Conservation (phyloP, 495 filamentous ascomycete species). For the Glonium stellatum region DNA sequence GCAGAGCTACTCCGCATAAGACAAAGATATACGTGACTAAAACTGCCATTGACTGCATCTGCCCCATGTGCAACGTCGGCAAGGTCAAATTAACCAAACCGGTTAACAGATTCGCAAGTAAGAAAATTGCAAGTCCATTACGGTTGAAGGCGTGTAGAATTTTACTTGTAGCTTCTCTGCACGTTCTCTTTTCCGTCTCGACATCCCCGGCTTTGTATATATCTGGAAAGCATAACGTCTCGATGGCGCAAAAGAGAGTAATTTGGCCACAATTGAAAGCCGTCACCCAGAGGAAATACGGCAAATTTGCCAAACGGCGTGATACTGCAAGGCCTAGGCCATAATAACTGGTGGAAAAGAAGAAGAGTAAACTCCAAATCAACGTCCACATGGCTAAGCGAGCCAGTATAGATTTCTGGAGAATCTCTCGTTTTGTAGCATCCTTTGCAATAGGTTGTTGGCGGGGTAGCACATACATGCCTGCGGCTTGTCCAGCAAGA, state of each 20-base stretch:
- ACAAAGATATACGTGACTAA: slow-evolving; percentile 62
- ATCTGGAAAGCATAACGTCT: slow-evolving; percentile 67
- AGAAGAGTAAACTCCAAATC: slow-evolving; percentile 63
- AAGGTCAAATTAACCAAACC: slow-evolving; percentile 81
- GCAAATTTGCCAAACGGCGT: slow-evolving; percentile 83
- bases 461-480: slow-evolving; percentile 69
- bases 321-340: slow-evolving; percentile 72
- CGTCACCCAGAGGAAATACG: slow-evolving; percentile 85
- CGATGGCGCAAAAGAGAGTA: slow-evolving; percentile 66
- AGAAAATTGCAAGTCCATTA: slow-evolving; percentile 79
- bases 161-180: slow-evolving; percentile 61
- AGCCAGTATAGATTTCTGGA: slow-evolving; percentile 47
- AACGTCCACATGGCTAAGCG: slow-evolving; percentile 53
- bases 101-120: slow-evolving; percentile 83
- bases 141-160: slow-evolving; percentile 78
- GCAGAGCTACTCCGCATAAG: slow-evolving; percentile 61
- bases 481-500: slow-evolving; percentile 75
- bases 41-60: slow-evolving; percentile 60
- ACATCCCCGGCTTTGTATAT: slow-evolving; percentile 50
- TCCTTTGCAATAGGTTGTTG: slow-evolving; percentile 19
- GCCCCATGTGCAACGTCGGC: slow-evolving; percentile 64
- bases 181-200: slow-evolving; percentile 43
- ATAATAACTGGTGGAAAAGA: slow-evolving; percentile 57
- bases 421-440: slow-evolving; percentile 30
- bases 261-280: slow-evolving; percentile 82